phyloP scores from a whole-genome alignment of 2,329 filamentous ascomycete genomes.

The Hymenoscyphus fructigenus region DNA sequence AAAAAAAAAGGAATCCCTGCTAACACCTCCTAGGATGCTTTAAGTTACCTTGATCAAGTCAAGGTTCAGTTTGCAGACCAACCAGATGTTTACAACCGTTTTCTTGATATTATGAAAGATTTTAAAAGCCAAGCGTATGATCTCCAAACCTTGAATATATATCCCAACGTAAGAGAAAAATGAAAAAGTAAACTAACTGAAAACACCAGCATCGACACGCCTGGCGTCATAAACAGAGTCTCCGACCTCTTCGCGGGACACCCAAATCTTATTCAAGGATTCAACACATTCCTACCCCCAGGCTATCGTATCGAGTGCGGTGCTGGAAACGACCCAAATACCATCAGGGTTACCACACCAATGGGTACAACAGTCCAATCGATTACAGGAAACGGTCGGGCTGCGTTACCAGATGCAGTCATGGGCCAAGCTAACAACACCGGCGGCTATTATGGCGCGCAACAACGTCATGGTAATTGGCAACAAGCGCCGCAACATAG shows the following conservation, averaged over 20 bases:
- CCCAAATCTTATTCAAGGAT: constrained; percentile 92
- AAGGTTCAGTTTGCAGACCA: constrained; percentile 98
- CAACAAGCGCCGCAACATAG: constrained; percentile 55
- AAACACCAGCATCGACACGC: constrained; percentile 76
- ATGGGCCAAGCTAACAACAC: constrained; percentile 25
- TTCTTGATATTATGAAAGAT: constrained; percentile 99
- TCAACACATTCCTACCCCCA: constrained; percentile 95
- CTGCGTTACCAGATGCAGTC: constrained; percentile 41
- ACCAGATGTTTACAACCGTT: constrained; percentile 94
- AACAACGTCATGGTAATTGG: constrained; percentile 48
- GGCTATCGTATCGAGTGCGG: constrained; percentile 97
- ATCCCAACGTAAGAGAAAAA: not conserved
- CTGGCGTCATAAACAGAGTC: constrained; percentile 94
- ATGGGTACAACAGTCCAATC: constrained; percentile 96
- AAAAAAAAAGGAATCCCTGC: constrained; percentile 2
- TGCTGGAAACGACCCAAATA: constrained; percentile 88
- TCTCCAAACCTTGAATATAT: not conserved
- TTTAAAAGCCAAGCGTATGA: constrained; percentile 95
- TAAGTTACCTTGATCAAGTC: constrained; percentile 96
- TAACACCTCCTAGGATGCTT: constrained; percentile 58
- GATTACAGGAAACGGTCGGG: constrained; percentile 58
- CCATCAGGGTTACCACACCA: constrained; percentile 93
- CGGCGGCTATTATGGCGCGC: constrained; percentile 43
- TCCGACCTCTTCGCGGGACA: constrained; percentile 95
- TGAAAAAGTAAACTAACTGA: constrained; percentile 32